These are phyloP conservation scores for Globisporangium mamillatum DNA, from an alignment of 352 stramenopile species.

Conservation along the genomic window DNA sequence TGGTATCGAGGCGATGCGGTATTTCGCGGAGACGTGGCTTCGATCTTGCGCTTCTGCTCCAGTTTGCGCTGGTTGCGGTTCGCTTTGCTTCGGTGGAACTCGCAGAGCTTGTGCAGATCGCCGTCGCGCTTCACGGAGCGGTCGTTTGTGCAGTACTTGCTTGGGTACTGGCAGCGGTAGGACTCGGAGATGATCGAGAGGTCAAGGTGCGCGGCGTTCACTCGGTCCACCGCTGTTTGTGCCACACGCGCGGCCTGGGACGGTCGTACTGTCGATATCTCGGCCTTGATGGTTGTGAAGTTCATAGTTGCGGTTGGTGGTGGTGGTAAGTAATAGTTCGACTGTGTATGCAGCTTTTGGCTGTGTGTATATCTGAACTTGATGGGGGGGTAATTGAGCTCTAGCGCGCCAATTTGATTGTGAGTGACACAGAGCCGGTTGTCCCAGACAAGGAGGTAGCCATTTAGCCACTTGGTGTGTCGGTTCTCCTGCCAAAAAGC, in stretches of 20 bases:
- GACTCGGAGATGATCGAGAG: conserved; percentile 21
- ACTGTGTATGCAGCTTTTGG: background rate
- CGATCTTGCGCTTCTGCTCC: conserved; percentile 27
- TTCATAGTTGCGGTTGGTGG: background rate
- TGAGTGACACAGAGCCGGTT: background rate
- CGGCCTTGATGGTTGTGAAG: background rate
- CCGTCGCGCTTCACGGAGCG: conserved; percentile 31
- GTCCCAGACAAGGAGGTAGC: background rate
- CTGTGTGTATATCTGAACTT: background rate
- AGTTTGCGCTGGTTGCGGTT: conserved; percentile 42
- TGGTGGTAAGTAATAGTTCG: background rate
- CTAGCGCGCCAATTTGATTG: conserved; percentile 2
- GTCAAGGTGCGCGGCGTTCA: conserved; percentile 5
- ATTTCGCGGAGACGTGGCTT: conserved; percentile 5
- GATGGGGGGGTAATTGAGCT: background rate
- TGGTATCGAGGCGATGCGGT: conserved; percentile 6
- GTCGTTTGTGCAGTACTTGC: conserved; percentile 24
- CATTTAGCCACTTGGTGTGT: background rate
- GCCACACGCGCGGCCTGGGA: conserved; percentile 5
- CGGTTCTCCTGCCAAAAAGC: background rate
- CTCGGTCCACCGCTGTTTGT: conserved; percentile 6
- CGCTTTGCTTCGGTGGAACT: conserved; percentile 31
- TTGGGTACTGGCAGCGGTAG: conserved; percentile 25
- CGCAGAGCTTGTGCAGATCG: conserved; percentile 34
- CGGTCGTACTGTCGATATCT: background rate